Percentiles rank a stretch among this genome's conserved stretches.
Conservation (phyloP, 2,329 filamentous ascomycete genomes). For the Fusarium euwallaceae region DNA sequence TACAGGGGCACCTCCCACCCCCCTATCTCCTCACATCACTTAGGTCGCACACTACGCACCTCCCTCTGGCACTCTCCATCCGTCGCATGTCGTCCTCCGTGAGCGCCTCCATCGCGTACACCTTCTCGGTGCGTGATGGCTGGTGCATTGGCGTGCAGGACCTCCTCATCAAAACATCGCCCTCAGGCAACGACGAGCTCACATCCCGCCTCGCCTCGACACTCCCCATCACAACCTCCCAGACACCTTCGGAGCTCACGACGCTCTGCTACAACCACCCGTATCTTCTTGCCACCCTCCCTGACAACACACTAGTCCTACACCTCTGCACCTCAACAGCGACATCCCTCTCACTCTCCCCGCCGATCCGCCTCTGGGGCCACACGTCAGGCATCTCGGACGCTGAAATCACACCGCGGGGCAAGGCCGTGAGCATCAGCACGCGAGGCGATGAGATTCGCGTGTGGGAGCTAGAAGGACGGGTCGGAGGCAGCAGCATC, state of each 20-base stretch:
- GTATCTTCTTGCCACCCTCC: slow-evolving; percentile 85
- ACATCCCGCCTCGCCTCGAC: slow-evolving; percentile 55
- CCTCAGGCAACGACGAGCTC: slow-evolving; percentile 49
- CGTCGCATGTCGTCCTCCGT: slow-evolving; percentile 74
- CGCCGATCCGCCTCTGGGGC: slow-evolving; percentile 85
- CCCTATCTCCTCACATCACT: slow-evolving; percentile 78
- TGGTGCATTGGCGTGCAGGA: slow-evolving; percentile 97
- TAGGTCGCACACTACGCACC: slow-evolving; percentile 82
- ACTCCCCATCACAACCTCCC: slow-evolving; percentile 47
- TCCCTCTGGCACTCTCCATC: slow-evolving; percentile 86
- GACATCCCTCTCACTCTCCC: slow-evolving; percentile 75
- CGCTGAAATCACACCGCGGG: slow-evolving; percentile 85
- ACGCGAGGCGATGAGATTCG: slow-evolving; percentile 82
- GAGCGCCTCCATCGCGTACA: slow-evolving; percentile 89
- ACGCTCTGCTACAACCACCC: slow-evolving; percentile 82
- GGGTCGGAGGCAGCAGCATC: slow-evolving; percentile 67
- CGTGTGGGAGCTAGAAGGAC: slow-evolving; percentile 90
- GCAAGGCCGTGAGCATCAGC: slow-evolving; percentile 92
- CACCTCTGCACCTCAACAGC: slow-evolving; percentile 83
- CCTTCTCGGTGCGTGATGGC: slow-evolving; percentile 80
- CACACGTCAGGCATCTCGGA: slow-evolving; percentile 91
- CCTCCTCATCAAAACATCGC: slow-evolving; percentile 69
- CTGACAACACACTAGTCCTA: slow-evolving; percentile 88
- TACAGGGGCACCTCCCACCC: slow-evolving; percentile 27
- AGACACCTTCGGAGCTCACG: slow-evolving; percentile 55